These are phyloP conservation scores for Neurospora sp. DNA, from an alignment of 2,329 filamentous ascomycete species.

Conservation along the genomic window DNA sequence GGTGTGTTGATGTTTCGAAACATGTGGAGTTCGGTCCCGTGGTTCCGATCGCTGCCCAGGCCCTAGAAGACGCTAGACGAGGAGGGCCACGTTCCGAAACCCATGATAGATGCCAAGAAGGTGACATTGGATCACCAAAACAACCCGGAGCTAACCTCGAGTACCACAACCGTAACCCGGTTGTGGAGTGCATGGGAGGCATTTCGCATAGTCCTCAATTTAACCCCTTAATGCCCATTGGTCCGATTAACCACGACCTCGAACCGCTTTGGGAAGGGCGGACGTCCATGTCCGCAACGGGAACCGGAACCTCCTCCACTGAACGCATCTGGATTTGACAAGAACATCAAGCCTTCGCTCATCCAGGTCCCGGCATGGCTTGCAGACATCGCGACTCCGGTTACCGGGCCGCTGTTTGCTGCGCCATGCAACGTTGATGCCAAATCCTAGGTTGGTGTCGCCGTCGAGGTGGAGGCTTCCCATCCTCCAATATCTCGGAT, in stretches of 20 bases:
- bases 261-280: background rate
- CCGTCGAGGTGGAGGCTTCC: background rate
- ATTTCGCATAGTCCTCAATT: background rate
- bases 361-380: background rate
- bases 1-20: background rate
- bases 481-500: background rate
- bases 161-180: background rate
- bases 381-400: background rate
- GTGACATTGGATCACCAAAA: background rate
- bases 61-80: background rate
- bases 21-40: background rate
- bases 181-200: background rate
- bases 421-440: background rate
- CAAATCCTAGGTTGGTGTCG: background rate
- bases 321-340: background rate
- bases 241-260: background rate
- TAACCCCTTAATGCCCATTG: background rate
- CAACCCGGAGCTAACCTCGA: background rate
- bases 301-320: background rate
- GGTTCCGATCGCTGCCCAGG: background rate
- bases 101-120: background rate
- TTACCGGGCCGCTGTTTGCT: background rate
- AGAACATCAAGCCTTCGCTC: background rate
- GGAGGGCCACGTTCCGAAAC: background rate
- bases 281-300: background rate